These are phyloP conservation scores for Solanum neorickii DNA, from an alignment of 257 asterid species.

Conservation along the genomic window DNA sequence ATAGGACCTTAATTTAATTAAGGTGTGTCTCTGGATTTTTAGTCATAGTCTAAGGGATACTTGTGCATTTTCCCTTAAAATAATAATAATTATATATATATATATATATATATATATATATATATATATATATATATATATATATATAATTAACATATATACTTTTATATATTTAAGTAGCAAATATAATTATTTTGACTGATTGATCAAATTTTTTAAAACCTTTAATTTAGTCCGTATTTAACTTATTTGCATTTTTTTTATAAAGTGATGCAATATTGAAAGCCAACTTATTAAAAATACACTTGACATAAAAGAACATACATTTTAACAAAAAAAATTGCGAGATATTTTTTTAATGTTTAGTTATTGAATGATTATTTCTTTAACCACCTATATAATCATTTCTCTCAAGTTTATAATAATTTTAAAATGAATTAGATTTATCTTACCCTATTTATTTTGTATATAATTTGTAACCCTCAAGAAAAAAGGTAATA, in stretches of 20 bases:
- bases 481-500: not conserved
- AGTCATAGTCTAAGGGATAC: too few relatives aligned
- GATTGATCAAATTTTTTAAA: not conserved
- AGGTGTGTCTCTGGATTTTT: too few relatives aligned
- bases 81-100: too few relatives aligned
- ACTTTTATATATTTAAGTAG: not conserved
- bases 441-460: not conserved
- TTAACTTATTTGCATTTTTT: not conserved
- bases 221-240: not conserved
- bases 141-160: too few relatives aligned
- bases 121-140: too few relatives aligned
- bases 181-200: not conserved
- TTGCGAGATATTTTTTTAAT: not conserved
- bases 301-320: not conserved
- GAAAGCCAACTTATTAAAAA: not conserved
- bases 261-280: not conserved
- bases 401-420: not conserved
- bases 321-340: not conserved
- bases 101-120: too few relatives aligned
- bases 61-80: too few relatives aligned
- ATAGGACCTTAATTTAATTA: too few relatives aligned
- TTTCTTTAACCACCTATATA: not conserved
- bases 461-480: too few relatives aligned
- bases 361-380: not conserved
- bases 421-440: not conserved